Base-by-base conservation (phyloP, 345 rosid genomes). In the Anastatica hierochuntica region DNA sequence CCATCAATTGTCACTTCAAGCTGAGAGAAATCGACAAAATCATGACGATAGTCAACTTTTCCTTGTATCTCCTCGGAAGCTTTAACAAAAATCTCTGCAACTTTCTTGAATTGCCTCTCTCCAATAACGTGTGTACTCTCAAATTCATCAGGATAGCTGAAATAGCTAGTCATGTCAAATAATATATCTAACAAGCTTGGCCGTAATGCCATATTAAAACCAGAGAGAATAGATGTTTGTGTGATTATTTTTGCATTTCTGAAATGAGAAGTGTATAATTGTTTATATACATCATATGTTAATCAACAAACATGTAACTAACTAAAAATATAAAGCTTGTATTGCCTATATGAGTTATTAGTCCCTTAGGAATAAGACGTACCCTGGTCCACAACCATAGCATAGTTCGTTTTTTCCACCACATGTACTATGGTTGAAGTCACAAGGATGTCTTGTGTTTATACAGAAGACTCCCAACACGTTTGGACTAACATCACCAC, bases 401-500 rank as follows among this genome's bases (percentile, higher is more conserved):
- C 95, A 89, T 18, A 76, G 35, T 54, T 89, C 94, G n/a, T 83
- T 89, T 72, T 79, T 89, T 23, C 97, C 97, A 66, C 87, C 75
- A 21, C 95, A 85, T 29, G 97, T 89, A 64, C 95, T 85, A 64
- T 85, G 95, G 63, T 89, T 83, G 77, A 89, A 89, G 39, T 89
- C 97, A 85, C 95, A 89, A 58, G 97, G 84, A 42, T 78, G 77
- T 5, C 88, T 88, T 41, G 85, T 78, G 77, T 89, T 90, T 14
- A 27, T 61, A 49, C 97, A 89, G 66, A 89, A 83, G 66, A 90
- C 74, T 61, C 97, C 94, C 10, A 83, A 88, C 60, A 83, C 82
- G 52, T 89, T 89, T 35, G 95, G 97, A 66, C 94, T 89, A 67
- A 89, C 95, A 72, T 89, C 95, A 33, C 97, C 97, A 49, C 97